phyloP scores from a whole-genome alignment of 176 grass and related monocot species.

The Luzula sylvatica region DNA sequence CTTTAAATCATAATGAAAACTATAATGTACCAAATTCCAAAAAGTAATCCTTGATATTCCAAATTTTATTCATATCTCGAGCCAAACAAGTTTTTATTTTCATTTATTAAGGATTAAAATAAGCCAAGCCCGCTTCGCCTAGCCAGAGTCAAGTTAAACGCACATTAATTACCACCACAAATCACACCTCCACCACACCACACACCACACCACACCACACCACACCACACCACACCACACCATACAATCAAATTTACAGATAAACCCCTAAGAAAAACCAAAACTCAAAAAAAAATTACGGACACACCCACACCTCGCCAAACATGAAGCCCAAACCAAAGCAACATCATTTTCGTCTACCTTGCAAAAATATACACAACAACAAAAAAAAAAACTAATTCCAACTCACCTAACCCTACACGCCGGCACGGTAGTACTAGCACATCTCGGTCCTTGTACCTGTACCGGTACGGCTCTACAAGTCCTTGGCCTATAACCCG shows the following conservation, averaged over 20 bases:
- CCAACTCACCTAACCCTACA: slow-evolving; percentile 79
- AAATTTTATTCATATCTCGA: too few relatives aligned
- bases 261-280: slow-evolving; percentile 17
- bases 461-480: slow-evolving; percentile 49
- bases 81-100: slow-evolving; percentile 29
- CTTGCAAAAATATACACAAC: slow-evolving; percentile 56
- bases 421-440: slow-evolving; percentile 43
- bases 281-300: slow-evolving; percentile 19
- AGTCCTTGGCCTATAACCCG: slow-evolving; percentile 45
- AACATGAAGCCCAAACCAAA: slow-evolving; percentile 11
- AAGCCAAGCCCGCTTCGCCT: slow-evolving; percentile 45
- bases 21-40: too few relatives aligned
- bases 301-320: slow-evolving; percentile 20
- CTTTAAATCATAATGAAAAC: too few relatives aligned
- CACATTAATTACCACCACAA: slow-evolving; percentile 55
- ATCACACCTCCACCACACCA: slow-evolving; percentile 52
- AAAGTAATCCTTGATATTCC: too few relatives aligned
- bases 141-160: slow-evolving; percentile 24
- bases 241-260: slow-evolving; percentile 62
- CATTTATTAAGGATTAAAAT: slow-evolving; percentile 40
- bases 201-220: slow-evolving; percentile 49
- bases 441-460: slow-evolving; percentile 35
- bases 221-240: slow-evolving; percentile 50
- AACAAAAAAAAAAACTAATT: slow-evolving; percentile 27
- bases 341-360: slow-evolving; percentile 2